Evolutionary conservation across 495 filamentous ascomycete genomes (phyloP).

Genomic region (Bryoglossum gracile): DNA sequence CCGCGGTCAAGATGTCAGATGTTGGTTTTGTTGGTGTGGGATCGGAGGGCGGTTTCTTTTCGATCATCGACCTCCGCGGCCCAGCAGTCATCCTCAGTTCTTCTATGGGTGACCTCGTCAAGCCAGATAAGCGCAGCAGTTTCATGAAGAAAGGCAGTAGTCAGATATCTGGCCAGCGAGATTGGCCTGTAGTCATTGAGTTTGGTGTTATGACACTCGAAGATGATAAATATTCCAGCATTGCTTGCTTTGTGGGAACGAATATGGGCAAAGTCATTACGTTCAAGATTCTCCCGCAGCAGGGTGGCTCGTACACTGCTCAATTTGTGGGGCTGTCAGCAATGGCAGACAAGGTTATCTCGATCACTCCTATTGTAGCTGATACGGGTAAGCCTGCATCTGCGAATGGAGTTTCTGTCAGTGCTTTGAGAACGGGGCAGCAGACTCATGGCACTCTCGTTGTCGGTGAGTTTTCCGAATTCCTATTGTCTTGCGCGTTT

Average conservation of each 20-base stretch:
- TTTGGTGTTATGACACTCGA: conserved; percentile 93
- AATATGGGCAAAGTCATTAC: conserved; percentile 75
- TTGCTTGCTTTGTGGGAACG: conserved; percentile 86
- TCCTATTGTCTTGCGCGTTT: background rate
- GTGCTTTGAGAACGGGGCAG: conserved; percentile 59
- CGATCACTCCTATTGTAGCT: conserved; percentile 67
- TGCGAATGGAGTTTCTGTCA: conserved; percentile 67
- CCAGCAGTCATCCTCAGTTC: conserved; percentile 78
- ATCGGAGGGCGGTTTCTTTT: conserved; percentile 70
- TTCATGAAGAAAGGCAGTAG: conserved; percentile 47
- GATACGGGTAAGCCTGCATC: conserved; percentile 68
- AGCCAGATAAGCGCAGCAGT: conserved; percentile 61
- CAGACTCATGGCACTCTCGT: conserved; percentile 64
- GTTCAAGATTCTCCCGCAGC: conserved; percentile 76
- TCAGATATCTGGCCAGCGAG: conserved; percentile 34
- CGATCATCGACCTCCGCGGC: conserved; percentile 79
- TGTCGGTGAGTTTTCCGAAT: conserved; percentile 36
- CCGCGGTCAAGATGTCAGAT: conserved; percentile 72
- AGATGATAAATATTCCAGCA: conserved; percentile 88
- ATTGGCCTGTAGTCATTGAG: conserved; percentile 73
- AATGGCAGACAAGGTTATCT: conserved; percentile 66
- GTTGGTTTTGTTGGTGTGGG: conserved; percentile 87
- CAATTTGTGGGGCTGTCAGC: conserved; percentile 57
- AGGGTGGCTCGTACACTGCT: conserved; percentile 61
- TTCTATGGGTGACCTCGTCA: conserved; percentile 57